phyloP scores from a whole-genome alignment of 2,329 filamentous ascomycete species.

The Escovopsis sp. region DNA sequence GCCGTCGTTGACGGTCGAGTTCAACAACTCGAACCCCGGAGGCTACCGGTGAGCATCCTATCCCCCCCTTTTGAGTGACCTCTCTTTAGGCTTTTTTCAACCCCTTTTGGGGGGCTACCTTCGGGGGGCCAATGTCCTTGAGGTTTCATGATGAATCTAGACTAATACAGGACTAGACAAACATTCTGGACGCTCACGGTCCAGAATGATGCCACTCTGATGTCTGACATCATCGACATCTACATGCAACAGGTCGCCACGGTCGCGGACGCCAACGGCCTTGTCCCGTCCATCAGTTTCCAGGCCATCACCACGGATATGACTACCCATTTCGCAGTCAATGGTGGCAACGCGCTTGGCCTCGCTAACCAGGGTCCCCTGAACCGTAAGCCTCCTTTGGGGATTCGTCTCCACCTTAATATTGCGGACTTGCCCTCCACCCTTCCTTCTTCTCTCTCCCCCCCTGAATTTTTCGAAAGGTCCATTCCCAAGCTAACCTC shows the following conservation, averaged over 20 bases:
- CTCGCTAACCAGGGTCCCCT: constrained; percentile 14
- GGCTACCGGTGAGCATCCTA: constrained; percentile 10
- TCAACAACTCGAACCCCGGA: constrained; percentile 10
- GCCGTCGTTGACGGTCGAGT: constrained; percentile 9
- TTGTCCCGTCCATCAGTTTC: constrained; percentile 16
- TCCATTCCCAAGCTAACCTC: too few species aligned
- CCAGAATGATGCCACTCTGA: constrained; percentile 7
- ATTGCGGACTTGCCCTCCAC: too few species aligned
- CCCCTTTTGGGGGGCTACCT: not conserved
- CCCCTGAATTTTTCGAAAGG: too few species aligned
- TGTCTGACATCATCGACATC: constrained; percentile 11
- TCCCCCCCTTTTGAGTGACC: not conserved
- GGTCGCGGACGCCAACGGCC: constrained; percentile 10
- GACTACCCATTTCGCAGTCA: constrained; percentile 19
- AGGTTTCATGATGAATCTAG: not conserved
- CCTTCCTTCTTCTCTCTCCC: too few species aligned
- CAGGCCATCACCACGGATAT: constrained; percentile 27
- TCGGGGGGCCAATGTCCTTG: not conserved
- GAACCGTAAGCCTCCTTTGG: constrained; percentile 4
- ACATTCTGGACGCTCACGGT: constrained; percentile 11
- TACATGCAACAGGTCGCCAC: constrained; percentile 10
- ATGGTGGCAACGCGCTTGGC: constrained; percentile 19
- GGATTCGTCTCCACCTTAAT: not conserved
- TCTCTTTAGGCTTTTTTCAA: not conserved
- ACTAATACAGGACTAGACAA: constrained; percentile 5